These are phyloP conservation scores for Cladosporium sp. DNA, from an alignment of 2,329 filamentous ascomycete genomes.

Conservation along the genomic window DNA sequence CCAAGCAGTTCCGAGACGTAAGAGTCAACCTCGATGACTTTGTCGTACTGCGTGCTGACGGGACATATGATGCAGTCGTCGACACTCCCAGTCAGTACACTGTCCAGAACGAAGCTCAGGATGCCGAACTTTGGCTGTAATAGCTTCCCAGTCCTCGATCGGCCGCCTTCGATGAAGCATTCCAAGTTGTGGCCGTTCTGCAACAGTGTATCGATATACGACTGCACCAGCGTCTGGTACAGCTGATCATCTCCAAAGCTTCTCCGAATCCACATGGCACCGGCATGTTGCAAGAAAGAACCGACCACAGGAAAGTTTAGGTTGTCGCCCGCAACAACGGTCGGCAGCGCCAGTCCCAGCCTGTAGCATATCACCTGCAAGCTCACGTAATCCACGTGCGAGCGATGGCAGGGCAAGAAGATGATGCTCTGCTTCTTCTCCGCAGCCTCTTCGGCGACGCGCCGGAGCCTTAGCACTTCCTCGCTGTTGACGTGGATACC, in stretches of 20 bases:
- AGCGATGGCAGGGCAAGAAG: conserved; percentile 89
- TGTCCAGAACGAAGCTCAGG: conserved; percentile 83
- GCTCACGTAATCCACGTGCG: conserved; percentile 93
- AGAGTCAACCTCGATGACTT: conserved; percentile 94
- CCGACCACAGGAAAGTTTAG: conserved; percentile 90
- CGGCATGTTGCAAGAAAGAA: conserved; percentile 87
- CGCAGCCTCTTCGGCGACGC: conserved; percentile 74
- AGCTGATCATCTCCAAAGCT: conserved; percentile 88
- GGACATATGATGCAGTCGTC: conserved; percentile 90
- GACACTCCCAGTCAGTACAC: conserved; percentile 78
- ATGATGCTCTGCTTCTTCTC: conserved; percentile 91
- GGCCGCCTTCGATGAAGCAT: conserved; percentile 93
- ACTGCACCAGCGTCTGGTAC: conserved; percentile 87
- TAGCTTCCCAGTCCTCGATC: conserved; percentile 88
- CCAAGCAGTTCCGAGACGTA: conserved; percentile 93
- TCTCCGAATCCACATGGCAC: conserved; percentile 90
- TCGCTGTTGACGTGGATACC: conserved; percentile 93
- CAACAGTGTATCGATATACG: conserved; percentile 88
- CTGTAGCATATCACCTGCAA: conserved; percentile 94
- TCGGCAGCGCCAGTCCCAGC: conserved; percentile 78
- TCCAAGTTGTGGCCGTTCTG: conserved; percentile 91
- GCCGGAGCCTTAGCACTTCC: conserved; percentile 76
- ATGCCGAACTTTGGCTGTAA: conserved; percentile 94
- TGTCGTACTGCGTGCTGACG: conserved; percentile 96
- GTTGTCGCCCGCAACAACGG: conserved; percentile 93